Percentiles rank a stretch among this genome's conserved stretches.
phyloP scores from a whole-genome alignment of 1,284 basidiomycete genomes.

The Fomitopsis betulina region DNA sequence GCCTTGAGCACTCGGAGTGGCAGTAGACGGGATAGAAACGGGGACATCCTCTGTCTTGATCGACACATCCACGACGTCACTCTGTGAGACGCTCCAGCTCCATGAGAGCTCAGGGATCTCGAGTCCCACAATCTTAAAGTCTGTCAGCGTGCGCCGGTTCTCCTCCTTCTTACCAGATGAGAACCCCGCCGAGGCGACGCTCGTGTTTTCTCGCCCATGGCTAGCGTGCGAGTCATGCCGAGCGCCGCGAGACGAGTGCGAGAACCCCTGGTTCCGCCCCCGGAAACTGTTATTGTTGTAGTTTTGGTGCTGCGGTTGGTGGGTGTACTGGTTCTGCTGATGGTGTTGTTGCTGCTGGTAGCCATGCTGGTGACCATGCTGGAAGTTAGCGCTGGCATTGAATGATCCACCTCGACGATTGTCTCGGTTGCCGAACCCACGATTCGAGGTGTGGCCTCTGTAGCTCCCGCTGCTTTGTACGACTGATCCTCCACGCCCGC shows the following conservation, averaged over 20 bases:
- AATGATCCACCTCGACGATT: slow-evolving; percentile 64
- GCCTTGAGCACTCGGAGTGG: slow-evolving; percentile 12
- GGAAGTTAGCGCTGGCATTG: slow-evolving; percentile 36
- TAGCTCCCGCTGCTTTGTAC: slow-evolving; percentile 33
- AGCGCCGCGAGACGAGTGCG: slow-evolving; percentile 39
- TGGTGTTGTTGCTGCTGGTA: slow-evolving; percentile 22
- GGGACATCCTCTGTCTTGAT: slow-evolving; percentile 24
- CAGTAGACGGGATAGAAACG: slow-evolving; percentile 12
- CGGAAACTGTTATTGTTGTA: slow-evolving; percentile 33
- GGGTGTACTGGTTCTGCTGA: slow-evolving; percentile 20
- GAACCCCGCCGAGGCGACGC: slow-evolving; percentile 23
- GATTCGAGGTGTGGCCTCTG: slow-evolving; percentile 58
- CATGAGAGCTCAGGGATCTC: slow-evolving; percentile 72
- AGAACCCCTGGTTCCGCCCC: slow-evolving; percentile 34
- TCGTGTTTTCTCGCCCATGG: slow-evolving; percentile 28
- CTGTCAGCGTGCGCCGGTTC: slow-evolving; percentile 83
- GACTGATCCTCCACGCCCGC: slow-evolving; percentile 30
- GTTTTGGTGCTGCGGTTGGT: slow-evolving; percentile 25
- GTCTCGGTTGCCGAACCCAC: slow-evolving; percentile 59
- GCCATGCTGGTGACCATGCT: slow-evolving; percentile 33
- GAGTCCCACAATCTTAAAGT: slow-evolving; percentile 92
- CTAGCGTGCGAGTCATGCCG: slow-evolving; percentile 46
- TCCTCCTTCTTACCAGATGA: slow-evolving; percentile 69
- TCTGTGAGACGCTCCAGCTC: slow-evolving; percentile 63
- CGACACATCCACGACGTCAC: slow-evolving; percentile 19